Conservation (phyloP, 257 asterid species). For the Solanum habrochaites region DNA sequence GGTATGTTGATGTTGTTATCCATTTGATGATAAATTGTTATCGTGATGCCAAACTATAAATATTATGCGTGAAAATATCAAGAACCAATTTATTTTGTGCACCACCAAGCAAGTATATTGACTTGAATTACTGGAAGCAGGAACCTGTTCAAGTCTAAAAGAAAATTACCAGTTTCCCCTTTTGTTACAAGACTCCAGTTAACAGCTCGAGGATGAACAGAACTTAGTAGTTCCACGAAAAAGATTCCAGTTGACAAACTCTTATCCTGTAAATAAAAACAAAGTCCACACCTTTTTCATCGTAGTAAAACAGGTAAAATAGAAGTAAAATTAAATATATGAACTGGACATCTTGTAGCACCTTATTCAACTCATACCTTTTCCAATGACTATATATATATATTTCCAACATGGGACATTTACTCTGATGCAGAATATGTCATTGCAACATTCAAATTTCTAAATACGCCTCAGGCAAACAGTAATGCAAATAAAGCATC, state of each 20-base stretch:
- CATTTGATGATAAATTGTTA: not conserved
- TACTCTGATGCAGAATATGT: not conserved
- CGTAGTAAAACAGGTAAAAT: not conserved
- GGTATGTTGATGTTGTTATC: not conserved
- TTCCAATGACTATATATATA: not conserved
- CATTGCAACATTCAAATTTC: not conserved
- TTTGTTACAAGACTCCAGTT: slow-evolving; percentile 62
- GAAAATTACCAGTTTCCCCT: slow-evolving; percentile 44
- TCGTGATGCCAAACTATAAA: not conserved
- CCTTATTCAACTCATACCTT: not conserved
- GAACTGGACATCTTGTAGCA: not conserved
- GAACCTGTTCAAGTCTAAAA: not conserved
- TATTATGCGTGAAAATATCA: not conserved
- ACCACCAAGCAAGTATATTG: not conserved
- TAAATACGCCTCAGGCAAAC: not conserved
- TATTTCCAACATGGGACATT: not conserved
- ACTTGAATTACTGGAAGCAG: not conserved
- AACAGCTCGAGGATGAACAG: slow-evolving; percentile 59
- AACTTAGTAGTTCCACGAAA: slow-evolving; percentile 48
- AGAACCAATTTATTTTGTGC: not conserved
- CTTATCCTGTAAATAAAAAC: slow-evolving; percentile 23
- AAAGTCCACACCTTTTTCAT: not conserved
- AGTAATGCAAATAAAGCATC: not conserved
- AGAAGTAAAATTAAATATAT: not conserved
- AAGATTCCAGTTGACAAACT: slow-evolving; percentile 40